phyloP scores from a whole-genome alignment of 2,329 filamentous ascomycete genomes.

The Fusarium foetens region DNA sequence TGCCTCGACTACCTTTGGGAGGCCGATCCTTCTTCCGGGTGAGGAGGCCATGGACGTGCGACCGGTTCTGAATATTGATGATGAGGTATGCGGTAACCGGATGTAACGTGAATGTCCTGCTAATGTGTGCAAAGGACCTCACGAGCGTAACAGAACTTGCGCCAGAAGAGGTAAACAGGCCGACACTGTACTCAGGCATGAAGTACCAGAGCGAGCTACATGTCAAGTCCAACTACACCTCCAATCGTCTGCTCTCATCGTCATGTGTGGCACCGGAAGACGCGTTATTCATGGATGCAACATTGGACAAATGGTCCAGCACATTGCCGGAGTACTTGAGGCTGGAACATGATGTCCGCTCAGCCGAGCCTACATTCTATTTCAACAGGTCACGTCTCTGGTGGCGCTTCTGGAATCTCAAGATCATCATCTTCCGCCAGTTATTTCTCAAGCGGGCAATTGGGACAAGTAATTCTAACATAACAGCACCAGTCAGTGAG shows the following conservation, averaged over 20 bases:
- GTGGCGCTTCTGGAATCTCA: background rate
- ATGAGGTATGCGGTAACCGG: background rate
- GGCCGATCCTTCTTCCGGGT: background rate
- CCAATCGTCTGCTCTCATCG: background rate
- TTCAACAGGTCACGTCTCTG: background rate
- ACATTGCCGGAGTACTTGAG: background rate
- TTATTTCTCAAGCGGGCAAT: background rate
- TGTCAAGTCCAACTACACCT: background rate
- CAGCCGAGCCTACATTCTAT: background rate
- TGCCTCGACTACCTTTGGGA: background rate
- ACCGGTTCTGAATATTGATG: background rate
- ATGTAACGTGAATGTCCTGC: accelerated
- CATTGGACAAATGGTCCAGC: background rate
- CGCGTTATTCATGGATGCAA: background rate
- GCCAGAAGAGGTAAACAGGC: background rate
- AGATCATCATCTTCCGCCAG: background rate
- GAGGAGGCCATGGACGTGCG: background rate
- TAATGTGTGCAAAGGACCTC: background rate
- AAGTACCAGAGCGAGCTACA: background rate
- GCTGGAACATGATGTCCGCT: background rate
- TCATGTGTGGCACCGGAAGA: background rate
- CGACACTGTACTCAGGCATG: background rate
- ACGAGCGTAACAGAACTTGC: background rate
- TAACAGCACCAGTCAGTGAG: accelerated
- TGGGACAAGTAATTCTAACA: background rate